phyloP scores from a whole-genome alignment of 345 rosid genomes.

The Murraya paniculata region DNA sequence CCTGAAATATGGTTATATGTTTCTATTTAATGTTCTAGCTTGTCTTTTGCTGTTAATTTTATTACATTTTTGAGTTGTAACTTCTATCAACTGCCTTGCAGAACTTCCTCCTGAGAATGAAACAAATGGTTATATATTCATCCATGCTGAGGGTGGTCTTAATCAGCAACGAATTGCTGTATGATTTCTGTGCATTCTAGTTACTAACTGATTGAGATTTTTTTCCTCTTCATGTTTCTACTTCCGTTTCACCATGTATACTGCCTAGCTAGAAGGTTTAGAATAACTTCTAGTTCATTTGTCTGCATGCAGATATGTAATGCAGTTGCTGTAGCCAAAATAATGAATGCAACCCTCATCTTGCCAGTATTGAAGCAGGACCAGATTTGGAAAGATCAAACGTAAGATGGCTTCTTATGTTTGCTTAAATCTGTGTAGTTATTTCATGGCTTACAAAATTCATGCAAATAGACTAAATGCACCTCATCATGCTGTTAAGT shows the following conservation, averaged over 20 bases:
- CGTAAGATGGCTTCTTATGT: constrained; percentile 42
- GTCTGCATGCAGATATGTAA: constrained; percentile 83
- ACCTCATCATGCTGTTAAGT: neutral
- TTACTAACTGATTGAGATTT: neutral
- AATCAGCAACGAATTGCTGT: constrained; percentile 99
- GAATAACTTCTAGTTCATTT: constrained; percentile 7
- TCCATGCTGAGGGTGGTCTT: constrained; percentile 99
- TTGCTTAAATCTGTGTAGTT: neutral
- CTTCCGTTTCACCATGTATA: neutral
- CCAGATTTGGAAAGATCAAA: constrained; percentile 99
- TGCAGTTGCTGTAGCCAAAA: constrained; percentile 99
- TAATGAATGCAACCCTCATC: constrained; percentile 96
- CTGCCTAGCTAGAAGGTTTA: constrained; percentile 3
- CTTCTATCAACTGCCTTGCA: constrained; percentile 33
- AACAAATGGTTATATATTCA: constrained; percentile 91
- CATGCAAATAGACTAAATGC: neutral
- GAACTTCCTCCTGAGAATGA: constrained; percentile 91
- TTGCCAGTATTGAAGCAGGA: constrained; percentile 98
- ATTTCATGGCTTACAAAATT: neutral
- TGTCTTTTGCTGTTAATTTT: constrained; percentile 7
- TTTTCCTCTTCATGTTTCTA: neutral
- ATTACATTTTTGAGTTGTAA: constrained; percentile 3
- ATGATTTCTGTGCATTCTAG: constrained; percentile 34
- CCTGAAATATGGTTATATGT: neutral
- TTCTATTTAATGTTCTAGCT: constrained; percentile 4